A percentile compares a stretch with the other conserved stretches of the same genome.
Conservation (phyloP, 78 protist genomes). For the Dictyostelium capitatum region DNA sequence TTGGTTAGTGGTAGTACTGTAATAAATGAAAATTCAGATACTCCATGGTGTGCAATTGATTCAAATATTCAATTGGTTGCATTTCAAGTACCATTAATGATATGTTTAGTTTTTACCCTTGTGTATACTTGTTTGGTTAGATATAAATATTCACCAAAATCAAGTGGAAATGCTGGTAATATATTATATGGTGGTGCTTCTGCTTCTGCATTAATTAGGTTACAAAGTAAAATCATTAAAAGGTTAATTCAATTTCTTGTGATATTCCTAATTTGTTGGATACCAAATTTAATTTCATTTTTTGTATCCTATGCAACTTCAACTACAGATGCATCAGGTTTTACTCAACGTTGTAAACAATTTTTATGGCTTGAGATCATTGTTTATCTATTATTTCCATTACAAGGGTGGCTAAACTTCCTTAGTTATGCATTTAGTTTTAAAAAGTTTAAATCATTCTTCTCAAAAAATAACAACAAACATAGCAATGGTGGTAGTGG, state of each 20-base stretch:
- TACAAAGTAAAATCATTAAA: background rate
- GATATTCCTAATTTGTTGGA: constrained; percentile 26
- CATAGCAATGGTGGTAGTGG: background rate
- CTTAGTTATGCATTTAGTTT: background rate
- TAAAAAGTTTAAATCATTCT: background rate
- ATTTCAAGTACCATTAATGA: background rate
- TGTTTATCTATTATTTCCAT: background rate
- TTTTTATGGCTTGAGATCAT: background rate
- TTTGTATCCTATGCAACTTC: background rate
- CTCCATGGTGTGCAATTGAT: constrained; percentile 22
- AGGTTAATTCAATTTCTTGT: background rate
- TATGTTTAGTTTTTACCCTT: background rate
- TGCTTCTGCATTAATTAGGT: background rate
- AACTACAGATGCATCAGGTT: background rate
- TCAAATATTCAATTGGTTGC: background rate
- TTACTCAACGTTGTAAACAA: background rate
- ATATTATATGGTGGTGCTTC: background rate
- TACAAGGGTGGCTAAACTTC: constrained; percentile 13
- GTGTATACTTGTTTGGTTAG: background rate
- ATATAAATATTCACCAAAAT: background rate
- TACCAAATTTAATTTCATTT: background rate
- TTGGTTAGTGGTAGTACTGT: background rate
- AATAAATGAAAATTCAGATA: background rate
- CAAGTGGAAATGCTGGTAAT: no score
- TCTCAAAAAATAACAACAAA: background rate